Evolutionary conservation across 331 rosid species (phyloP).

Genomic region (Quercus tomentella): DNA sequence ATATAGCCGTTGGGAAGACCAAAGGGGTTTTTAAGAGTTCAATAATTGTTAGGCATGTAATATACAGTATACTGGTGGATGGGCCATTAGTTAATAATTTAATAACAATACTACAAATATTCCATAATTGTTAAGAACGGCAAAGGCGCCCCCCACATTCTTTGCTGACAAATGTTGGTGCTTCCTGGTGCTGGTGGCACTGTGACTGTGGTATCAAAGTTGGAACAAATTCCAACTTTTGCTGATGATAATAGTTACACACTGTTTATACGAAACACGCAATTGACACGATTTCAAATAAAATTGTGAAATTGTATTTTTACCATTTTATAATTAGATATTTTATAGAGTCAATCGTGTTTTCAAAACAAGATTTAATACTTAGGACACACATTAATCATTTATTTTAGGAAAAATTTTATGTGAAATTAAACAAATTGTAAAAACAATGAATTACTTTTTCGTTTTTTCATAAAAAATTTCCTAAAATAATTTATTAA

Average conservation of each 20-base stretch:
- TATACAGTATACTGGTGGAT: constrained; percentile 1
- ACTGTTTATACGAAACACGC: rapidly evolving
- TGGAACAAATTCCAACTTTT: background rate
- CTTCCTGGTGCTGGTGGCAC: background rate
- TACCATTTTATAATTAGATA: too few species aligned
- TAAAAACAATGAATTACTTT: too few species aligned
- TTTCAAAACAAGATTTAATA: too few species aligned
- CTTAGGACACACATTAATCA: too few species aligned
- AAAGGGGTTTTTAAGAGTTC: background rate
- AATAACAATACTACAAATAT: constrained; percentile 5
- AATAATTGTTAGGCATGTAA: constrained; percentile 27
- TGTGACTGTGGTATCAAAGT: background rate
- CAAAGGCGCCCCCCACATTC: constrained; percentile 17
- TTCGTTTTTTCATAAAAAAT: too few species aligned
- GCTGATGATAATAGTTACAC: too few species aligned
- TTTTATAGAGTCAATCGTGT: too few species aligned
- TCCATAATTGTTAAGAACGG: background rate
- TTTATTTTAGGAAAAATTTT: too few species aligned
- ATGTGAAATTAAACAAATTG: too few species aligned
- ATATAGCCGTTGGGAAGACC: constrained; percentile 64
- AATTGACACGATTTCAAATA: too few species aligned
- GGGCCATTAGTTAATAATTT: background rate
- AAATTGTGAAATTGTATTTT: too few species aligned
- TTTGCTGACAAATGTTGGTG: constrained; percentile 5
- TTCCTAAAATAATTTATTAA: too few species aligned